Evolutionary conservation across 306 rosid genomes (phyloP).

Genomic region (Comarum palustre): DNA sequence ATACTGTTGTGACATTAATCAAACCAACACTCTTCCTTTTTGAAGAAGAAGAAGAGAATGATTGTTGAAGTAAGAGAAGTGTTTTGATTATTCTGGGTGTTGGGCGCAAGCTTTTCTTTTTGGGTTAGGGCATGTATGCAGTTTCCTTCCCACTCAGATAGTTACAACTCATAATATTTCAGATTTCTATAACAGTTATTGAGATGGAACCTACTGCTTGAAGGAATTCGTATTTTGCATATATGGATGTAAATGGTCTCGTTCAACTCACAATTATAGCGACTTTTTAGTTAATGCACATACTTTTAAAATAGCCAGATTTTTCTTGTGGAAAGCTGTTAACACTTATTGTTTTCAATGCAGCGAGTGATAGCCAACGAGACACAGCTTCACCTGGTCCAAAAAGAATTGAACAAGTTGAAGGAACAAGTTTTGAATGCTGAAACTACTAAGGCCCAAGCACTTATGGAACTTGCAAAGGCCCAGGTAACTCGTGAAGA

Average conservation of each 20-base stretch:
- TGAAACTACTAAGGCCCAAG: constrained; percentile 76
- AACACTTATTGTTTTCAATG: constrained; percentile 29
- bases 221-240: neutral
- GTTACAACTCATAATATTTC: neutral
- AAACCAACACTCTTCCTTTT: neutral
- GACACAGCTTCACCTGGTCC: constrained; percentile 75
- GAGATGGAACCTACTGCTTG: neutral
- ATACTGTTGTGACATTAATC: neutral
- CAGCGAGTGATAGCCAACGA: constrained; percentile 86
- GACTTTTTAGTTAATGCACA: neutral
- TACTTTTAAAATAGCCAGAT: no score
- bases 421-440: constrained; percentile 78
- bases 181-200: neutral
- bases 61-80: neutral
- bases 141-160: neutral
- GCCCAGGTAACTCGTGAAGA: constrained; percentile 59
- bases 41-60: neutral
- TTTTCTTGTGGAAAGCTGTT: neutral
- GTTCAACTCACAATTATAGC: neutral
- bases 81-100: neutral
- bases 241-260: neutral
- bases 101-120: neutral
- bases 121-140: neutral
- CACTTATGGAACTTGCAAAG: constrained; percentile 77
- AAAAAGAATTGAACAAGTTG: constrained; percentile 78